Conservation (phyloP, 1,139 yeast genomes). For the Hanseniaspora gamundiae region DNA sequence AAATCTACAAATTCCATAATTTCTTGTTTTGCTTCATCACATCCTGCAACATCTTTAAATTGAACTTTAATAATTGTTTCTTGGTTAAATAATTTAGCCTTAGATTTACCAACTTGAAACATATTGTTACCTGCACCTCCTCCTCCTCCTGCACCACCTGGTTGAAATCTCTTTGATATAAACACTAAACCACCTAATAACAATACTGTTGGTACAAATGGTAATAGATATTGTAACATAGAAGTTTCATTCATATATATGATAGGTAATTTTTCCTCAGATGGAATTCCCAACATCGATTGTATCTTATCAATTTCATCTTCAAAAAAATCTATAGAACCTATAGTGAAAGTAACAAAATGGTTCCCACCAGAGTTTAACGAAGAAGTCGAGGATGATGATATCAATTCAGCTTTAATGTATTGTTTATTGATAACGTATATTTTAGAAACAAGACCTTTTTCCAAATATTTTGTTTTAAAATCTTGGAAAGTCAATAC, state of each 20-base stretch:
- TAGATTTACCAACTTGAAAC: slow-evolving; percentile 53
- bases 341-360: slow-evolving; percentile 59
- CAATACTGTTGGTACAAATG: slow-evolving; percentile 62
- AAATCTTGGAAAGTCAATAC: slow-evolving; percentile 85
- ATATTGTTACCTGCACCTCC: slow-evolving; percentile 41
- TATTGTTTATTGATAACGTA: slow-evolving; percentile 63
- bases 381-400: slow-evolving; percentile 8
- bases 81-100: slow-evolving; percentile 58
- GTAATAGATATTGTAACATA: slow-evolving; percentile 47
- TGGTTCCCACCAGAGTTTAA: neutral
- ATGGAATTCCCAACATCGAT: slow-evolving; percentile 50
- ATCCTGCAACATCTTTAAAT: slow-evolving; percentile 74
- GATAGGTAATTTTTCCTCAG: slow-evolving; percentile 69
- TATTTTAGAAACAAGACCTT: slow-evolving; percentile 68
- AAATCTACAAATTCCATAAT: slow-evolving; percentile 77
- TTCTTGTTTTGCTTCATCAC: slow-evolving; percentile 74
- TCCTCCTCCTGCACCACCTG: slow-evolving; percentile 37
- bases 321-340: slow-evolving; percentile 88
- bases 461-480: slow-evolving; percentile 67
- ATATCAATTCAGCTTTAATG: slow-evolving; percentile 66
- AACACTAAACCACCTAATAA: slow-evolving; percentile 64
- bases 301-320: slow-evolving; percentile 68
- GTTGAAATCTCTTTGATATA: slow-evolving; percentile 47
- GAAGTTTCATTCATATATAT: slow-evolving; percentile 62
- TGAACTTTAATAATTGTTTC: slow-evolving; percentile 61